phyloP scores from a whole-genome alignment of 345 rosid genomes.

The Citrus hindsii region DNA sequence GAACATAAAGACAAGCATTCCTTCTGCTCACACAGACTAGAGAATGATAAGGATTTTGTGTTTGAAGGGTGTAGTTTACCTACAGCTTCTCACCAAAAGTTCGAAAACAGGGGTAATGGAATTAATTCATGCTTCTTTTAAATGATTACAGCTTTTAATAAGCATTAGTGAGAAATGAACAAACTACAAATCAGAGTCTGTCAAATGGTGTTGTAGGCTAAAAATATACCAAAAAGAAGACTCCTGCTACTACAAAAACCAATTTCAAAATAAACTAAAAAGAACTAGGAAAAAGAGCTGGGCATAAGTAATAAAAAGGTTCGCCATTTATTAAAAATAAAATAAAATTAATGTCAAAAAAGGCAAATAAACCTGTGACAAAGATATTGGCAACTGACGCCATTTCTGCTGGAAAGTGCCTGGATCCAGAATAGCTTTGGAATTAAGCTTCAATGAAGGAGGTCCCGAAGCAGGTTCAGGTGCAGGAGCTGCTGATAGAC shows the following conservation, averaged over 20 bases:
- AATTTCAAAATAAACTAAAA: neutral
- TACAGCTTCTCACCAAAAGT: neutral
- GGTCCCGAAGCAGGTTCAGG: slow-evolving; percentile 48
- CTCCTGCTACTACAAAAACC: neutral
- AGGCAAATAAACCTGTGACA: slow-evolving; percentile 53
- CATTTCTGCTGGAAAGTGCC: slow-evolving; percentile 86
- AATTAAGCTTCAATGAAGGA: slow-evolving; percentile 72
- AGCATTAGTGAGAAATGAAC: neutral
- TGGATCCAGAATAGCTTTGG: slow-evolving; percentile 78
- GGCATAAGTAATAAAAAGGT: neutral
- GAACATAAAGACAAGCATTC: neutral
- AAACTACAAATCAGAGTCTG: neutral
- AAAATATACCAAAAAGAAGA: neutral
- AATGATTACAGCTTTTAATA: neutral
- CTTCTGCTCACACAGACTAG: neutral
- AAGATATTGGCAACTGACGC: slow-evolving; percentile 76
- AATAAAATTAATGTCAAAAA: neutral
- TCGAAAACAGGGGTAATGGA: neutral
- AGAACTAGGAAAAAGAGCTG: neutral
- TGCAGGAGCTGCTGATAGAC: slow-evolving; percentile 44
- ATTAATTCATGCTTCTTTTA: neutral
- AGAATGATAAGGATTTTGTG: neutral
- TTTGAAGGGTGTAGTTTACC: neutral
- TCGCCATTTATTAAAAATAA: neutral
- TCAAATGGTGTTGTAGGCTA: neutral